Conservation (phyloP, 1,139 yeast genomes). For the Pneumocystis oryctolagi region DNA sequence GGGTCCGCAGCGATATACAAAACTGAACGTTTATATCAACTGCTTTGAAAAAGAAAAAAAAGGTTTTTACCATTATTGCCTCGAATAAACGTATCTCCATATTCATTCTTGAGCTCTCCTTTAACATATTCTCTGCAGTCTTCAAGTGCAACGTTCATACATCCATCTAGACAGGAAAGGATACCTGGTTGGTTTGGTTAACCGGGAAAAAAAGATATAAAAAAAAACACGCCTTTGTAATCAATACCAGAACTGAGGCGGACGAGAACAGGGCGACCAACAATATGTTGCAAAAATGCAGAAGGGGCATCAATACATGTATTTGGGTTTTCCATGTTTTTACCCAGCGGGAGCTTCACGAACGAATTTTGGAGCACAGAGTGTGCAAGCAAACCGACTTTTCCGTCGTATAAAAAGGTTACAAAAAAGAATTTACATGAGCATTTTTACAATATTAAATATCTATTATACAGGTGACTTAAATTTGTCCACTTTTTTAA, state of each 20-base stretch:
- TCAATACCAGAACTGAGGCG: slow-evolving; percentile 78
- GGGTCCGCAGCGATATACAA: not conserved
- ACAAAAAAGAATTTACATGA: too few relatives aligned
- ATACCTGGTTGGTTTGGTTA: slow-evolving; percentile 36
- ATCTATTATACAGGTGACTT: not conserved
- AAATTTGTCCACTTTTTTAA: not conserved
- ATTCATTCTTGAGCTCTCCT: slow-evolving; percentile 41
- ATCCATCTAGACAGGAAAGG: slow-evolving; percentile 87
- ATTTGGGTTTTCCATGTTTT: not conserved
- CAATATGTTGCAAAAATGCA: slow-evolving; percentile 61
- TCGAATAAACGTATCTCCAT: slow-evolving; percentile 83
- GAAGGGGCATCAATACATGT: slow-evolving; percentile 31
- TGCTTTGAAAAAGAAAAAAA: too few relatives aligned
- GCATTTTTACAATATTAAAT: not conserved
- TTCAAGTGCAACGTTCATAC: slow-evolving; percentile 84
- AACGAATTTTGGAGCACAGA: too few relatives aligned
- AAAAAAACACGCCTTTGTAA: slow-evolving; percentile 37
- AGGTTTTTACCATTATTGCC: slow-evolving; percentile 84
- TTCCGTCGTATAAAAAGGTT: too few relatives aligned
- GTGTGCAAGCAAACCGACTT: too few relatives aligned
- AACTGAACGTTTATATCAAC: too few relatives aligned
- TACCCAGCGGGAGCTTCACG: too few relatives aligned
- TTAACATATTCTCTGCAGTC: slow-evolving; percentile 54
- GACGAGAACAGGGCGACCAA: slow-evolving; percentile 68
- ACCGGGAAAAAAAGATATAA: not conserved